phyloP scores from a whole-genome alignment of 306 rosid genomes.

The Phaseolus lunatus region DNA sequence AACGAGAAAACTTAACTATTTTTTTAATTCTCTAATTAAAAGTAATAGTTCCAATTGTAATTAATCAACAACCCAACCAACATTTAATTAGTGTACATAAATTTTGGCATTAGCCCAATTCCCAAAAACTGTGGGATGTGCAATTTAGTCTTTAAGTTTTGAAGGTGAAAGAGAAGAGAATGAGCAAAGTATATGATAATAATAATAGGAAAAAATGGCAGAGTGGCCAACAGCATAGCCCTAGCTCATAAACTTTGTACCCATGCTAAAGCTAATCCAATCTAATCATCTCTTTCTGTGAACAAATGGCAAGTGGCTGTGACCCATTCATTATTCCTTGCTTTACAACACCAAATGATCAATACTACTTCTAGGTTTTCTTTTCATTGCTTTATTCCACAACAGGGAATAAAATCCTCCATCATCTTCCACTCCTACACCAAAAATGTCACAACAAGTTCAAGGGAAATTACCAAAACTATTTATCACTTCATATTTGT shows the following conservation, averaged over 20 bases:
- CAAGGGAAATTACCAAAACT: too few species aligned
- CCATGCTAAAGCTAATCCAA: background rate
- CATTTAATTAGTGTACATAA: too few species aligned
- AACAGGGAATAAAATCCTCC: background rate
- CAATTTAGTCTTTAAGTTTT: background rate
- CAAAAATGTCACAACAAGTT: too few species aligned
- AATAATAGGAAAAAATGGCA: background rate
- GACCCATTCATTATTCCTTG: background rate
- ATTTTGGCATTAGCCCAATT: background rate
- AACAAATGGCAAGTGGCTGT: background rate
- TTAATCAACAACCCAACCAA: too few species aligned
- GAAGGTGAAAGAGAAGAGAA: background rate
- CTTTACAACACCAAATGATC: background rate
- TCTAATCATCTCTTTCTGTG: background rate
- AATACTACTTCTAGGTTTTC: background rate
- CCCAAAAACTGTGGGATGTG: slow-evolving; percentile 3
- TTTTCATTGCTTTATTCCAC: background rate
- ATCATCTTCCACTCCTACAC: background rate
- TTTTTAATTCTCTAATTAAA: too few species aligned
- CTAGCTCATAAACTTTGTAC: too few species aligned
- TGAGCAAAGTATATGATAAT: background rate
- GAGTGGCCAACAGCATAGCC: background rate
- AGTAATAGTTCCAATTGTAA: too few species aligned
- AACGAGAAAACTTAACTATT: too few species aligned
- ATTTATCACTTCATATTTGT: too few species aligned